Conservation (phyloP, 2,329 filamentous ascomycete species). For the Cordyceps cicadae region DNA sequence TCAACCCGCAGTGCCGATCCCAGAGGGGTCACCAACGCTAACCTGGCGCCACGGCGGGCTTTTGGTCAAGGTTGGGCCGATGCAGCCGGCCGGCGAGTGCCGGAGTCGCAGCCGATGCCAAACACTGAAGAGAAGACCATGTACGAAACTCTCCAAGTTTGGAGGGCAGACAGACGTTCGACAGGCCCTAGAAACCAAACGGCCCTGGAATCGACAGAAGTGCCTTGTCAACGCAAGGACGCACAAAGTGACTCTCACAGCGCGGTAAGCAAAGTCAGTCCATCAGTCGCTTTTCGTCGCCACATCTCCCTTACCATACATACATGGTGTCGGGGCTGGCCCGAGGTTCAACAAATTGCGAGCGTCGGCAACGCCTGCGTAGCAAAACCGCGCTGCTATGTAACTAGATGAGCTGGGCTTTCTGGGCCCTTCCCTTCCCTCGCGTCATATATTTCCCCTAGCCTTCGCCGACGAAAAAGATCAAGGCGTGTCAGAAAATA, state of each 20-base stretch:
- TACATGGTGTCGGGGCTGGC: background rate
- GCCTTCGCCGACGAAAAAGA: background rate
- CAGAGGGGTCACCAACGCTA: background rate
- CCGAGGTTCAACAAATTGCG: background rate
- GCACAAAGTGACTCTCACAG: too few species aligned
- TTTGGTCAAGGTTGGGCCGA: background rate
- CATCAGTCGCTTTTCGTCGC: too few species aligned
- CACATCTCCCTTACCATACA: background rate
- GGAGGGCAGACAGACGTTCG: background rate
- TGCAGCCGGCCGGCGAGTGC: background rate
- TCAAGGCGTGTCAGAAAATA: conserved; percentile 3
- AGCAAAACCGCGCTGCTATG: background rate
- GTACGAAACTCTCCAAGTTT: background rate
- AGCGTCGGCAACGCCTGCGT: background rate
- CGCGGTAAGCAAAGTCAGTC: too few species aligned
- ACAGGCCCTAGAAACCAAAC: background rate
- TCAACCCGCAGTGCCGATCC: background rate
- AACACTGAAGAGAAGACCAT: background rate
- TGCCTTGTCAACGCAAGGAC: too few species aligned
- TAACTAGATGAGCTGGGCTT: background rate
- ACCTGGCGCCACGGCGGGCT: background rate
- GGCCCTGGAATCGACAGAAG: background rate
- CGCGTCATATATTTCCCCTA: background rate
- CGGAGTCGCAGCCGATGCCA: background rate
- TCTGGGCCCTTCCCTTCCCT: background rate